Evolutionary conservation across 2,329 filamentous ascomycete species (phyloP), one percentile per base, ranked within the genome.

Genomic region (Periconia sp.): DNA sequence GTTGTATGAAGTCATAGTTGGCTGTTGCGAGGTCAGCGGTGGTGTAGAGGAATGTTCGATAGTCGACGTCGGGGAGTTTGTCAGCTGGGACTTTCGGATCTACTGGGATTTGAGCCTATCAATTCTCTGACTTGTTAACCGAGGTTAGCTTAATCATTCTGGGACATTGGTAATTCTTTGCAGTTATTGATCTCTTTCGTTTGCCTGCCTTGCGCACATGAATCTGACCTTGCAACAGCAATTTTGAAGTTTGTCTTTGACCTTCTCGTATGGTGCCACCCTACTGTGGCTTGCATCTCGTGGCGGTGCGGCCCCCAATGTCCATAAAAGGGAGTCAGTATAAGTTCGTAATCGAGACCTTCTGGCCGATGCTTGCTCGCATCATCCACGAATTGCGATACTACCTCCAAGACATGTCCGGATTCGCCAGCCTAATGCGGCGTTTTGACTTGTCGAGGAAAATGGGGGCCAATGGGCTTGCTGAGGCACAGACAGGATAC

Each of bases 1-100:
- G 44, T 52, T 50, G 47, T 41, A 68, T 68, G 59, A 65, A 46
- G 56, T 66, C 68, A 70, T 68, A 41, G 54, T 55, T 43, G 3
- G 50, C 20, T 30, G 50, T 23, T 20, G 15, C 17, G 33, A 33
- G 30, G 15, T 18, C 27, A 46, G 33, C 41, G 33, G 45, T 46
- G 53, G 49, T 42, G 48, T 54, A 47, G 57, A 53, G 62, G 53
- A 55, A 62, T 54, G 23, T 5, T 27, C 8, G 23, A 60, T 64
- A 61, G 58, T 37, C 33, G 52, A 47, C 20, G 19, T 56, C 60
- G 56, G 62, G 58, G 48, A 49, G 59, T 71, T 69, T 69, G 66
- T 72, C 59, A 71, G 68, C 67, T 53, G 17, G 53, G 31, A 27
- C 37, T 49, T 66, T 53, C 15, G 53, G 31, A 37, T 37, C 33